phyloP scores from a whole-genome alignment of 441 rosid species.

The Pelargonium cotyledonis region DNA sequence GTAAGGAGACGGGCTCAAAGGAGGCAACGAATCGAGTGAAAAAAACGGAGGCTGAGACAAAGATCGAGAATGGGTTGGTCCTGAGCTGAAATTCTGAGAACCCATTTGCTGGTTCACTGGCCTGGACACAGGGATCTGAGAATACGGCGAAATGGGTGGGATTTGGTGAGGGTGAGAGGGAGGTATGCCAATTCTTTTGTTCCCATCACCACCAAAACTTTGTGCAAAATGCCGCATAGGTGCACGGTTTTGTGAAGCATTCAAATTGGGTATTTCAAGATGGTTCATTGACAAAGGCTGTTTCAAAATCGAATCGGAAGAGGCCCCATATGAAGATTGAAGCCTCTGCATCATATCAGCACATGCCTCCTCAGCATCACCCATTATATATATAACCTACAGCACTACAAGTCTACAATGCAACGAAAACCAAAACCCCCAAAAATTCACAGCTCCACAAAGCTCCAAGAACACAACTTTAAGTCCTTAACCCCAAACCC shows the following conservation, averaged over 20 bases:
- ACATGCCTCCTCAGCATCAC: slow-evolving; percentile 52
- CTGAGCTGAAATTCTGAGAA: slow-evolving; percentile 39
- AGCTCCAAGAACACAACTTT: not conserved
- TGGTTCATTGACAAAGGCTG: slow-evolving; percentile 41
- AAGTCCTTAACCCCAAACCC: not conserved
- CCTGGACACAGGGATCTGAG: slow-evolving; percentile 67
- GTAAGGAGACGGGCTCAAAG: slow-evolving; percentile 64
- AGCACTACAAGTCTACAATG: not conserved
- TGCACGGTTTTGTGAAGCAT: slow-evolving; percentile 42
- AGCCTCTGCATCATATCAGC: slow-evolving; percentile 66
- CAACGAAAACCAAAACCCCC: not conserved
- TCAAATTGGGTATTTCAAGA: slow-evolving; percentile 54
- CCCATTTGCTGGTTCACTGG: slow-evolving; percentile 45
- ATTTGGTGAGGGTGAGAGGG: slow-evolving; percentile 79
- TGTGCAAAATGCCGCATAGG: slow-evolving; percentile 50
- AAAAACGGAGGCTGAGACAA: slow-evolving; percentile 79
- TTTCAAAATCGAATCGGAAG: slow-evolving; percentile 41
- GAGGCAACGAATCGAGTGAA: slow-evolving; percentile 70
- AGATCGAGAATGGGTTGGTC: slow-evolving; percentile 69
- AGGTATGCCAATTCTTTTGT: slow-evolving; percentile 65
- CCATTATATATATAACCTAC: slow-evolving; percentile 32
- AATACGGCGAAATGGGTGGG: slow-evolving; percentile 80
- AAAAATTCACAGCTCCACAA: not conserved
- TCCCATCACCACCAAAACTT: slow-evolving; percentile 33
- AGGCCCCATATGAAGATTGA: slow-evolving; percentile 53